phyloP scores from a whole-genome alignment of 202 grass and related monocot species.

The Cymbopogon flexuosus region DNA sequence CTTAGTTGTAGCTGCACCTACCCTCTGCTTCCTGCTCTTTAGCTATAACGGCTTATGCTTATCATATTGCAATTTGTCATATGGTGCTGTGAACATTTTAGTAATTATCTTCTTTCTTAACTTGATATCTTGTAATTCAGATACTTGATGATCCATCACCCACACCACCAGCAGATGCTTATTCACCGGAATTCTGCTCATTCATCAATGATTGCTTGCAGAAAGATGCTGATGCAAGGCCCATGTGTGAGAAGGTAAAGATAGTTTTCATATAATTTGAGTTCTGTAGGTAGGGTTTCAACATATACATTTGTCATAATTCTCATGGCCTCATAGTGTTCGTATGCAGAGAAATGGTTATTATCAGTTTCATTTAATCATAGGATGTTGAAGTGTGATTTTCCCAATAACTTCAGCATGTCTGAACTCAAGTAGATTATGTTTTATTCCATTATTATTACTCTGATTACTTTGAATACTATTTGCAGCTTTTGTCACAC shows the following conservation, averaged over 20 bases:
- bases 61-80: not conserved
- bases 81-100: not conserved
- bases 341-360: not conserved
- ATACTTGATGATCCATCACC: slow-evolving; percentile 92
- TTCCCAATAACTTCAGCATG: not conserved
- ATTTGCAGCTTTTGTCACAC: slow-evolving; percentile 70
- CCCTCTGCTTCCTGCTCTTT: not conserved
- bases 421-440: slow-evolving; percentile 14
- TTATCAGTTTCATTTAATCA: slow-evolving; percentile 12
- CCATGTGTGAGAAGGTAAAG: slow-evolving; percentile 68
- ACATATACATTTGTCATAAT: not conserved
- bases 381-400: not conserved
- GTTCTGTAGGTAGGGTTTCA: not conserved
- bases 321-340: not conserved
- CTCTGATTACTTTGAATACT: slow-evolving; percentile 32
- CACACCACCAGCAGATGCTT: slow-evolving; percentile 57
- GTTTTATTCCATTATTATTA: not conserved
- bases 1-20: not conserved
- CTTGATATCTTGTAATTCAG: slow-evolving; percentile 36
- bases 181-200: slow-evolving; percentile 79
- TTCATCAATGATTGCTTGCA: slow-evolving; percentile 86
- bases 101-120: slow-evolving; percentile 20
- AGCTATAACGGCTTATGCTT: not conserved
- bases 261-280: slow-evolving; percentile 10
- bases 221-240: slow-evolving; percentile 76